Evolutionary conservation across 345 rosid species (phyloP).

Genomic region (Populus alba): DNA sequence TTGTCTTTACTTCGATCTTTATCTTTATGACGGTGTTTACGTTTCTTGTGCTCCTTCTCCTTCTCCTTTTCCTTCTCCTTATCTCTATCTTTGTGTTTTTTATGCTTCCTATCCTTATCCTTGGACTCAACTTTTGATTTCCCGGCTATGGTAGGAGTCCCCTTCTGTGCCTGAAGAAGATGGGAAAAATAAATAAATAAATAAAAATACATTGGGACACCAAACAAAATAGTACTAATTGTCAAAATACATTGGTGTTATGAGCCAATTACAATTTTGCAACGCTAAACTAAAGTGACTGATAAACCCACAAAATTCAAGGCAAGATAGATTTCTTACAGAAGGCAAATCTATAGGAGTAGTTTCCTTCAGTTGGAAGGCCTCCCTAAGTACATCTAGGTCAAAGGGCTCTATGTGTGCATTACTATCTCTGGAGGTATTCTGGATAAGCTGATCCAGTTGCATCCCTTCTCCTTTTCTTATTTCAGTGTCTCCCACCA

Average conservation of each 20-base stretch:
- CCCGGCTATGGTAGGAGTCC: slow-evolving; percentile 65
- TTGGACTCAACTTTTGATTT: slow-evolving; percentile 70
- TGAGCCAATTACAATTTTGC: not conserved
- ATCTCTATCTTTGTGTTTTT: slow-evolving; percentile 79
- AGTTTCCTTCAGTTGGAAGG: slow-evolving; percentile 35
- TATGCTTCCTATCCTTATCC: slow-evolving; percentile 90
- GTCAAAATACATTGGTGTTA: not conserved
- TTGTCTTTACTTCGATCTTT: slow-evolving; percentile 77
- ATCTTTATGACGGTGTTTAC: slow-evolving; percentile 72
- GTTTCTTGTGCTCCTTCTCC: slow-evolving; percentile 91
- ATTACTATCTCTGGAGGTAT: slow-evolving; percentile 18
- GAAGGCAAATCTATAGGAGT: slow-evolving; percentile 22
- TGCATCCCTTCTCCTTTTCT: slow-evolving; percentile 42
- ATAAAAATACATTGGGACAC: not conserved
- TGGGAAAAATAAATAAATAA: not conserved
- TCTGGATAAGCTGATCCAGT: slow-evolving; percentile 34
- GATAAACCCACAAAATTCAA: not conserved
- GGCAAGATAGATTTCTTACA: slow-evolving; percentile 18
- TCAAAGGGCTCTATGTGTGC: slow-evolving; percentile 28
- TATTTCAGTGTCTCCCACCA: slow-evolving; percentile 40
- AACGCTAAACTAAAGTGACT: not conserved
- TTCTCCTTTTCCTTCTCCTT: slow-evolving; percentile 88
- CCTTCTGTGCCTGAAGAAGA: slow-evolving; percentile 61
- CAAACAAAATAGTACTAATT: not conserved
- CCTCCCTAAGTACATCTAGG: slow-evolving; percentile 33